Conservation (phyloP, 2,329 filamentous ascomycete genomes). For the Nemania sp. region DNA sequence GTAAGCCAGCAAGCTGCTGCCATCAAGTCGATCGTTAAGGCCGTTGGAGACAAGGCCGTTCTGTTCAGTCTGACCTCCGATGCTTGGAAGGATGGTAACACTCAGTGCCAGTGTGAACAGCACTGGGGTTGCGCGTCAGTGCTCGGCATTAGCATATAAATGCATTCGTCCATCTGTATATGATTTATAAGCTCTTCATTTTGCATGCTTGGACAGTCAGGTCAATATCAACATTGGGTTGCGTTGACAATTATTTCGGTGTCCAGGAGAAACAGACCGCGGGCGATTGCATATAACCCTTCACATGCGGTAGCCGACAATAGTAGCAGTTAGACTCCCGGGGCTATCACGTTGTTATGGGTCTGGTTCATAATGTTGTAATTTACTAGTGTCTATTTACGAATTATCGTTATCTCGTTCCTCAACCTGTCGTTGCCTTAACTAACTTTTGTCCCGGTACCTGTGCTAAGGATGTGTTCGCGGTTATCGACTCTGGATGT, state of each 20-base stretch:
- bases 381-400: slow-evolving; percentile 58
- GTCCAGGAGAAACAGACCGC: slow-evolving; percentile 25
- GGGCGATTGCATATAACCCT: slow-evolving; percentile 36
- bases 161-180: slow-evolving; percentile 32
- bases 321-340: slow-evolving; percentile 43
- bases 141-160: slow-evolving; percentile 47
- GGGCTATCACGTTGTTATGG: slow-evolving; percentile 48
- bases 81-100: slow-evolving; percentile 80
- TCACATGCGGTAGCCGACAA: slow-evolving; percentile 30
- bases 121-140: slow-evolving; percentile 63
- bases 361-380: slow-evolving; percentile 60
- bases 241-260: slow-evolving; percentile 21
- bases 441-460: background rate
- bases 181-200: slow-evolving; percentile 40
- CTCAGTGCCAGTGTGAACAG: slow-evolving; percentile 77
- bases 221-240: slow-evolving; percentile 17
- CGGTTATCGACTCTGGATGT: background rate
- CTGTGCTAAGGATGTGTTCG: background rate
- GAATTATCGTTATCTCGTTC: slow-evolving; percentile 34
- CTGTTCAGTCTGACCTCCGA: slow-evolving; percentile 88
- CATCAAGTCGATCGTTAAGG: slow-evolving; percentile 75
- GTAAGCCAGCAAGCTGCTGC: slow-evolving; percentile 75
- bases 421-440: background rate
- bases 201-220: slow-evolving; percentile 34
- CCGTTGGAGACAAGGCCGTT: slow-evolving; percentile 75